Base-by-base conservation (phyloP, 345 rosid genomes). In the Heritiera fomes region DNA sequence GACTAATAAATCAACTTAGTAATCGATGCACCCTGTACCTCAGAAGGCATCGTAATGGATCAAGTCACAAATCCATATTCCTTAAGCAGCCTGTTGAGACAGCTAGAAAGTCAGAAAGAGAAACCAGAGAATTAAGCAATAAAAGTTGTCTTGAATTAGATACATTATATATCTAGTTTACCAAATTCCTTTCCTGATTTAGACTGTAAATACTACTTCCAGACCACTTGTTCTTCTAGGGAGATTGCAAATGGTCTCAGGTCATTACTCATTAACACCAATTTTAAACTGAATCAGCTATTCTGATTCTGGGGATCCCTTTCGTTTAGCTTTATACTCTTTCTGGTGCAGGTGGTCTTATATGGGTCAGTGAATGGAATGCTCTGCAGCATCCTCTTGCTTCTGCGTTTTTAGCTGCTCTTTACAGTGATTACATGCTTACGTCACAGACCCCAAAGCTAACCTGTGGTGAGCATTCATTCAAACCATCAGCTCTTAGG, bases 351-450 rank as follows among this genome's bases (percentile, higher is more conserved):
- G 99, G 90, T 83, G 99, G 99, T 85, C 98, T 97, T 79, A 79
- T 97, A 86, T 90, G 90, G 98, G 90, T 97, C 65, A 91, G 93
- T 68, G 85, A 92, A 58, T 97, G 98, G 99, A 90, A 94, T 82
- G 68, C 92, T 38, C 67, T 96, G 82, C 99, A 96, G 84, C 98
- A 96, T 79, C 93, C 99, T 3, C 88, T 87, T 65, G 97, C 98
- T 34, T 86, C 98, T 64, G 99, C 99, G 12, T 94, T 97, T 84
- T 89, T 97, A 87, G 98, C 97, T 15, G 73, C 92, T 20, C 83
- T 97, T 14, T 97, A 89, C 86, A 90, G 98, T 49, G 98, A 97
- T 81, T 97, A 97, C 93, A 89, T 97, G 99, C 98, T 90, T 73
- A 83, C 93, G 20, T 90, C 99, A 14, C 85, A 84, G 84, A 86